Evolutionary conservation across 768 basidiomycete genomes (phyloP), one percentile per base, ranked within the genome.

Genomic region (Cantharellus cinnabarinus): DNA sequence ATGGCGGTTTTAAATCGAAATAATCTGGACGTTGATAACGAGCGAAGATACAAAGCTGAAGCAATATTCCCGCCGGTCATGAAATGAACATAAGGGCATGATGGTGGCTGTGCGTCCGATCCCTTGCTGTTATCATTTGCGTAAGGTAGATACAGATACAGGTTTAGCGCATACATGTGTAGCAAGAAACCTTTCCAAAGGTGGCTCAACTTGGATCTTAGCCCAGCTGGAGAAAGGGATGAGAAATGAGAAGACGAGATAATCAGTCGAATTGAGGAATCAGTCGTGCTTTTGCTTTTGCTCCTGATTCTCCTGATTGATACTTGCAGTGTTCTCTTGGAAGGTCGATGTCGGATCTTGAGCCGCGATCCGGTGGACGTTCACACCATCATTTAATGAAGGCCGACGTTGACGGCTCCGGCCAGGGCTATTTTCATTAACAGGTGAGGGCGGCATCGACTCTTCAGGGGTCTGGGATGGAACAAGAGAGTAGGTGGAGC

Each of bases 301-400:
- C 35, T 54, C 10, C 52, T 54, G 52, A 50, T 56, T 77, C 69
- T 86, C 85, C 50, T 75, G 68, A 68, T 89, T 89, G 58, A 89
- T 68, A 58, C 76, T 77, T 39, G 75, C 72, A 3, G 87, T 90
- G 38, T 76, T 82, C 35, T 80, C 73, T 56, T 72, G 69, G 67
- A 89, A 88, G 7, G 70, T 69, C 64, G 82, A 80, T 58, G 70
- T 65, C 56, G 69, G 75, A 65, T 82, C 77, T 61, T 84, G 69
- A 42, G 71, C 73, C 3, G 80, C 79, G 64, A 88, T 78, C 35
- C 81, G 75, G 60, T 73, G 72, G 3, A 89, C 82, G 14, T 77
- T 67, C 40, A 89, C 76, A 42, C 74, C 72, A 66, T 83, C 80
- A 5, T 79, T 77, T 42, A 89, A 73, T 62, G 82, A 86, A 37